Percentiles rank a stretch among this genome's conserved stretches.
These are phyloP conservation scores for Stachybotrys elegans DNA, from an alignment of 2,329 filamentous ascomycete species.

Conservation along the genomic window DNA sequence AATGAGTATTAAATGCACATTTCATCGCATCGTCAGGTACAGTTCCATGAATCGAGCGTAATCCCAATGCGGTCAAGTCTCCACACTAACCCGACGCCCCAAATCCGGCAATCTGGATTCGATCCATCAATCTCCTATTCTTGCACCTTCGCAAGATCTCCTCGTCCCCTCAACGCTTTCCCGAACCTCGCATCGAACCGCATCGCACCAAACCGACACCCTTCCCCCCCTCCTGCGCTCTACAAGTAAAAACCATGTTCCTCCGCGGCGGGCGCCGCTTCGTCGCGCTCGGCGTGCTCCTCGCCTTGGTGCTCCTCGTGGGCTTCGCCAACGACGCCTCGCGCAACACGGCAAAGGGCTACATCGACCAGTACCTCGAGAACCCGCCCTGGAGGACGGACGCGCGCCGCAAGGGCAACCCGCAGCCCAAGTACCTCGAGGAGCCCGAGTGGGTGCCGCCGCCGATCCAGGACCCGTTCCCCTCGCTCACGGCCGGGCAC, in stretches of 20 bases:
- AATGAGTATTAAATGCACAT: no score
- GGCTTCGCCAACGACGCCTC: constrained; percentile 2
- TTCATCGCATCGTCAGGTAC: no score
- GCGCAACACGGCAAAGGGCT: constrained; percentile 3
- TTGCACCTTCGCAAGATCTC: no score
- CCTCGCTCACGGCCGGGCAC: constrained; percentile 27
- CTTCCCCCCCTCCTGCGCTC: no score
- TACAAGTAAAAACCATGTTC: not conserved
- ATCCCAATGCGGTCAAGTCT: no score
- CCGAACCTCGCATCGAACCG: not conserved
- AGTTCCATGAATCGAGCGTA: no score
- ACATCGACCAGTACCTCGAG: constrained; percentile 6
- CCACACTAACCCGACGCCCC: no score
- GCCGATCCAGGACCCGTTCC: constrained; percentile 37
- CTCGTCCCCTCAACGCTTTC: not conserved
- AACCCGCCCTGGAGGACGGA: not conserved
- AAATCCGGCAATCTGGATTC: no score
- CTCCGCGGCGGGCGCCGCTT: not conserved
- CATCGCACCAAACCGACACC: no score
- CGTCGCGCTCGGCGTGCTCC: constrained; percentile 2
- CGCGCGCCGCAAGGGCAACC: constrained; percentile 6
- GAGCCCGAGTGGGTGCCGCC: constrained; percentile 27
- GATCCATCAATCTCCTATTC: no score
- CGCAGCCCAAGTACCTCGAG: constrained; percentile 26
- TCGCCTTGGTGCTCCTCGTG: constrained; percentile 3